Evolutionary conservation across 2,329 filamentous ascomycete genomes (phyloP).

Genomic region (Trichoderma pleuroti): DNA sequence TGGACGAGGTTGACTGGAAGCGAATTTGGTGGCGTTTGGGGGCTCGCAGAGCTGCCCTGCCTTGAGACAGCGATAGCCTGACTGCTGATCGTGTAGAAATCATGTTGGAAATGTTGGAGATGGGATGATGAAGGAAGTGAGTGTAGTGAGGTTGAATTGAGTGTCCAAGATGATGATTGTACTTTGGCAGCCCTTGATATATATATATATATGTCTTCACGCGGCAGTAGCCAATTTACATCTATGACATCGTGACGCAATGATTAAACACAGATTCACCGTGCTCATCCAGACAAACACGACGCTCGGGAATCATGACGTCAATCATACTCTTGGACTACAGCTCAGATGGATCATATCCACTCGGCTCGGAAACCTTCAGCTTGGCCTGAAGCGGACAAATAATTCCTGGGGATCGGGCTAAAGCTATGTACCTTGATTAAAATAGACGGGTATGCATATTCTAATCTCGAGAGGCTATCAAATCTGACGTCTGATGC

Average conservation of each 20-base stretch:
- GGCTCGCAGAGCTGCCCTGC: not conserved
- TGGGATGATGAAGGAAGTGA: not conserved
- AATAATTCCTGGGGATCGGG: not conserved
- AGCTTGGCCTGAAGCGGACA: not conserved
- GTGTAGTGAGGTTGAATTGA: not conserved
- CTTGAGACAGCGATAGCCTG: slow-evolving; percentile 5
- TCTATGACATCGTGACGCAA: slow-evolving; percentile 17
- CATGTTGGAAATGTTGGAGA: not conserved
- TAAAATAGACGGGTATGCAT: not conserved
- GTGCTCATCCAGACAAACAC: not conserved
- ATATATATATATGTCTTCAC: not conserved
- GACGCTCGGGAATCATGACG: not conserved
- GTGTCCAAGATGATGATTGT: not conserved
- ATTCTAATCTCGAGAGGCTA: not conserved
- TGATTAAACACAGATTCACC: not conserved
- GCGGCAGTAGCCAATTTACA: not conserved
- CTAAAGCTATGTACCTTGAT: not conserved
- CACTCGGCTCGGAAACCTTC: not conserved
- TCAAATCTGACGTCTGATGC: not conserved
- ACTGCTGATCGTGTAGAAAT: slow-evolving; percentile 12
- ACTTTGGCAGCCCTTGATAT: no score
- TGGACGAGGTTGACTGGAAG: slow-evolving; percentile 13
- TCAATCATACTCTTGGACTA: not conserved
- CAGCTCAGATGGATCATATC: not conserved
- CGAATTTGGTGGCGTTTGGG: slow-evolving; percentile 12